Percentiles rank a stretch among this genome's conserved stretches.
Evolutionary conservation across 768 basidiomycete species (phyloP).

Genomic region (Lactifluus volemus): DNA sequence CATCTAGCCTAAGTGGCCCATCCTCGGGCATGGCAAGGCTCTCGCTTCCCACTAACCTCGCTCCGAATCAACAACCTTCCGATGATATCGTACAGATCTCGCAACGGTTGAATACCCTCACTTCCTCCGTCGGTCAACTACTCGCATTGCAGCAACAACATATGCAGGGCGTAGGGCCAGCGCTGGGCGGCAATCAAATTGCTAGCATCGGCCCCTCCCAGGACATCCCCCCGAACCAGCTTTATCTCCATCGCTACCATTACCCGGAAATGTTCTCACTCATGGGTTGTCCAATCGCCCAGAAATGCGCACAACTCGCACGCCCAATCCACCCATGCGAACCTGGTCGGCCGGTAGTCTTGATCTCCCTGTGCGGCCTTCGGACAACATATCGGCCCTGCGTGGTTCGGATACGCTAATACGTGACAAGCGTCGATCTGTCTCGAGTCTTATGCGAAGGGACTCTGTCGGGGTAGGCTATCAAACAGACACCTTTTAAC

Average conservation of each 20-base stretch:
- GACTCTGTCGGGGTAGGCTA: slow-evolving; percentile 64
- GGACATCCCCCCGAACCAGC: slow-evolving; percentile 39
- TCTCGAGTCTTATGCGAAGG: slow-evolving; percentile 56
- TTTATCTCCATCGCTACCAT: slow-evolving; percentile 33
- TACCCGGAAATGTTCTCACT: slow-evolving; percentile 36
- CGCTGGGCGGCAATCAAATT: slow-evolving; percentile 24
- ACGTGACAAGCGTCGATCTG: slow-evolving; percentile 71
- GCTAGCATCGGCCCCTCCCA: slow-evolving; percentile 28
- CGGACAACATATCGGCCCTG: slow-evolving; percentile 29
- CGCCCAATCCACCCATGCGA: slow-evolving; percentile 62
- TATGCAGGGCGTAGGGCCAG: slow-evolving; percentile 12
- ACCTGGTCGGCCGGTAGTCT: slow-evolving; percentile 82
- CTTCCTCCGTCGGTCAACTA: slow-evolving; percentile 78
- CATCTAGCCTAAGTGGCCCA: slow-evolving; percentile 21
- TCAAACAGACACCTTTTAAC: slow-evolving; percentile 12
- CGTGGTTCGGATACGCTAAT: slow-evolving; percentile 34
- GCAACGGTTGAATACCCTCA: slow-evolving; percentile 69
- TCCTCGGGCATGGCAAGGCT: slow-evolving; percentile 42
- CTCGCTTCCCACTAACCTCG: slow-evolving; percentile 57
- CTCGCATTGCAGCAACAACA: slow-evolving; percentile 69
- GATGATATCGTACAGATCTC: slow-evolving; percentile 74
- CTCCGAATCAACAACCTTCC: slow-evolving; percentile 55
- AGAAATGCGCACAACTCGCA: slow-evolving; percentile 53
- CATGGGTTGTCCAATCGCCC: slow-evolving; percentile 59
- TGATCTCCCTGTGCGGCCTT: slow-evolving; percentile 57